Evolutionary conservation across 768 basidiomycete species (phyloP), one percentile per base, ranked within the genome.

Genomic region (Postia placenta): DNA sequence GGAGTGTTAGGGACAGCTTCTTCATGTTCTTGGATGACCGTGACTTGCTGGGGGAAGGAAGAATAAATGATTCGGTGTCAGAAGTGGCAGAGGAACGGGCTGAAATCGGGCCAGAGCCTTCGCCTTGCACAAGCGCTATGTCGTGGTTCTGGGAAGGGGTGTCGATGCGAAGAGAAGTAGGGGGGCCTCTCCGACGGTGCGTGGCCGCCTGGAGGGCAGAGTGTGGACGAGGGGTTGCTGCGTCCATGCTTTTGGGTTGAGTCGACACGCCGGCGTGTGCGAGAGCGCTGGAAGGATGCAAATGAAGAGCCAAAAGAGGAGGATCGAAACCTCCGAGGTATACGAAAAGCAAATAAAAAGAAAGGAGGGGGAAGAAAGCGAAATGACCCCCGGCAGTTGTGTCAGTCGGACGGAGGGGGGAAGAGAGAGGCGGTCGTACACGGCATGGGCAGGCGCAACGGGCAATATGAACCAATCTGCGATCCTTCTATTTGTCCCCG

Each of bases 1-100:
- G 75, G 24, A 87, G 76, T 48, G 76, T 75, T 44, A 89, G 76
- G 24, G 85, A 88, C 6, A 89, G 69, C 54, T 81, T 80, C 74
- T 88, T 90, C 77, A 84, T 80, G 64, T 88, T 89, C 64, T 81
- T 74, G 52, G 71, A 62, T 24, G 75, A 67, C 46, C 71, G 69
- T 47, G 73, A 69, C 52, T 64, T 70, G 61, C 67, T 73, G 48
- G 69, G 63, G 50, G 60, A 60, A 45, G 61, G 67, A 42, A 64
- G 64, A 64, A 73, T 67, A 64, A 76, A 71, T 53, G 65, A 70
- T 60, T 79, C 76, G 38, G 74, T 72, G 56, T 83, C 79, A 51
- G 75, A 75, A 46, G 72, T 63, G 12, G 78, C 69, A 52, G 78
- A 74, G 54, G 76, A 78, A 50, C 75, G 67, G 35, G 76, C 68